Conservation (phyloP, 2,329 filamentous ascomycete genomes). For the Clonostachys solani region DNA sequence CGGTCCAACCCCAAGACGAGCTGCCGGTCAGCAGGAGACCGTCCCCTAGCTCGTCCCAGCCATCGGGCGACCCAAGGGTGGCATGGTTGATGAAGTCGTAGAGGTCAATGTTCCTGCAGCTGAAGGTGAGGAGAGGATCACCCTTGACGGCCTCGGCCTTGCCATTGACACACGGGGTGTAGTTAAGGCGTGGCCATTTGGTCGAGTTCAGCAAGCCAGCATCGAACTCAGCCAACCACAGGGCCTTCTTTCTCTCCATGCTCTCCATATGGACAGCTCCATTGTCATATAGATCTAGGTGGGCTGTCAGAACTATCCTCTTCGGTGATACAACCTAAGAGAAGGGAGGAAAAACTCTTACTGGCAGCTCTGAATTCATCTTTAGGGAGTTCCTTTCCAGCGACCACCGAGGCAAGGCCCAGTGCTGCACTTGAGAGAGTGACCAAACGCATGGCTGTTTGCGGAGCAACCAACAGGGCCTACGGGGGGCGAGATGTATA, state of each 20-base stretch:
- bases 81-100: slow-evolving; percentile 29
- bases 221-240: neutral
- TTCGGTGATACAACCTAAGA: too few species aligned
- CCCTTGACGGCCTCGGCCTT: slow-evolving; percentile 29
- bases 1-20: slow-evolving; percentile 48
- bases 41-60: neutral
- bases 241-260: slow-evolving; percentile 5
- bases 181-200: neutral
- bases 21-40: slow-evolving; percentile 14
- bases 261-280: slow-evolving; percentile 18
- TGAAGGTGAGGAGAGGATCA: slow-evolving; percentile 36
- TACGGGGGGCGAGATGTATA: neutral
- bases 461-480: too few species aligned
- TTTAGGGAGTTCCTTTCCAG: slow-evolving; percentile 20
- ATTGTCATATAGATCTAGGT: slow-evolving; percentile 17
- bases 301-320: too few species aligned
- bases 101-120: slow-evolving; percentile 35
- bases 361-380: slow-evolving; percentile 14
- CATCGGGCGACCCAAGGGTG: slow-evolving; percentile 22
- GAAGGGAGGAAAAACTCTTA: too few species aligned
- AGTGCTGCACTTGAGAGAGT: neutral
- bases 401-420: slow-evolving; percentile 1
- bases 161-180: slow-evolving; percentile 6
- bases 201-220: too few species aligned
- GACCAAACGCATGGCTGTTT: neutral